Base-by-base conservation (phyloP, 352 stramenopile genomes). In the Peronosclerospora sorghi region DNA sequence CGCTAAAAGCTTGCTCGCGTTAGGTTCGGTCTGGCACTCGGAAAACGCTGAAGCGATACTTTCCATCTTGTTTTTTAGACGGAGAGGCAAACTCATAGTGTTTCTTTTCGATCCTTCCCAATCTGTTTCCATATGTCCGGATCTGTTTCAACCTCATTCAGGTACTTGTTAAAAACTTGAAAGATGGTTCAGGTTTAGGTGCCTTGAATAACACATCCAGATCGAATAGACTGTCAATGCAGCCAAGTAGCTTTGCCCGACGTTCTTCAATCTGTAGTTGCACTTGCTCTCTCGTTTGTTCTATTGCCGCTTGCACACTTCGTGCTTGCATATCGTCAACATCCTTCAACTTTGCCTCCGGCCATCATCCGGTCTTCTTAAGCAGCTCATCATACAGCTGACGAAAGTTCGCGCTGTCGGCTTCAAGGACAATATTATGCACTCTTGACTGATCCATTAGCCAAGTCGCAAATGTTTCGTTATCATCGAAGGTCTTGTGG, bases 31-130 rank as follows among this genome's bases (percentile, higher is more conserved):
- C 14, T 41, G 4, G 7, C 44, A 26, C 8, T 52, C 26, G 12
- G 39, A 35, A 20, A 64, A 70, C 5, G 4, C 34, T 4, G 35
- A 46, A 20, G 57, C 47, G 1, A 68, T 30, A 10, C 15, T 3
- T 35, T 64, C 59, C 2, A 67, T 47, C 2, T 62, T 48, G 2
- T 62, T 61, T n/a, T 59, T 66, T 12, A 68, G 27, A 8, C 62
- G 54, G 15, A 67, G 37, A 4, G 57, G 54, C 5, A 59, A 8
- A 8, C 5, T 41, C 19, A n/a, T n/a, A 68, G 28, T 1, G 48
- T 41, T 7, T 45, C 41, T 46, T 58, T 37, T 13, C 45, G 54
- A 1, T 5, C 17, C 0, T 17, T 12, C 19, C 56, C 53, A 21
- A 70, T 10, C 8, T 45, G 35, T 5, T 29, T 39, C 57, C 57